Evolutionary conservation across 495 filamentous ascomycete genomes (phyloP), one percentile per base, ranked within the genome.

Genomic region (Penicillium ucsense): DNA sequence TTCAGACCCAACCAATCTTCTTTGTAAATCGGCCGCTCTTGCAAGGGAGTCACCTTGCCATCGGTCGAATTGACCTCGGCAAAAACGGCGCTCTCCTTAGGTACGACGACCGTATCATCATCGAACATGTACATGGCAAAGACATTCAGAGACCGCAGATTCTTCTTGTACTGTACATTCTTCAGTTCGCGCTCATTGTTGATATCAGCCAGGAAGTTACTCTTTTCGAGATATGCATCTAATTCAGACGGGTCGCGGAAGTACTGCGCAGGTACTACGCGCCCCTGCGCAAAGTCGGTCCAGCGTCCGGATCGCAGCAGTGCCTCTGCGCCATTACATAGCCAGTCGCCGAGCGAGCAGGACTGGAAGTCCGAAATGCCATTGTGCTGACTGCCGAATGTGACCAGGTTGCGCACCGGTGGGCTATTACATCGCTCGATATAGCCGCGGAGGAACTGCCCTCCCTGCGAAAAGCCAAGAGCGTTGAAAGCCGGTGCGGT

Each of bases 141-240:
- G 50, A 78, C 78, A 59, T 88, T 82, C 53, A 99, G 59, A 41
- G 59, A 66, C 30, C 65, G 73, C 46, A 99, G 61, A 62, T 89
- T 84, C 56, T 76, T 63, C 62, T 76, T 82, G 64, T 97, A 97
- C 6, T 67, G 76, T 38, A 60, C 54, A 53, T 90, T 95, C 75
- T 91, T 95, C 45, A 59, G 28, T 11, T 39, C 62, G 3, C 94
- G 75, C 77, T 97, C 92, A 60, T 95, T 96, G 67, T 99, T 99
- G 65, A 97, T 83, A 64, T 97, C 91, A n/a, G 91, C 92, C n/a
- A 99, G 73, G 64, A 91, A 95, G 58, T 90, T 94, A 60, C 87
- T 92, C 61, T 83, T 51, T 56, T 86, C 82, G 11, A 96, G 74
- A 62, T 96, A 98, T 32, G 65, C 58, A 4, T 84, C 83, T 46